Evolutionary conservation across 2,329 filamentous ascomycete species (phyloP).

Genomic region (Fusarium brevicatenulatum): DNA sequence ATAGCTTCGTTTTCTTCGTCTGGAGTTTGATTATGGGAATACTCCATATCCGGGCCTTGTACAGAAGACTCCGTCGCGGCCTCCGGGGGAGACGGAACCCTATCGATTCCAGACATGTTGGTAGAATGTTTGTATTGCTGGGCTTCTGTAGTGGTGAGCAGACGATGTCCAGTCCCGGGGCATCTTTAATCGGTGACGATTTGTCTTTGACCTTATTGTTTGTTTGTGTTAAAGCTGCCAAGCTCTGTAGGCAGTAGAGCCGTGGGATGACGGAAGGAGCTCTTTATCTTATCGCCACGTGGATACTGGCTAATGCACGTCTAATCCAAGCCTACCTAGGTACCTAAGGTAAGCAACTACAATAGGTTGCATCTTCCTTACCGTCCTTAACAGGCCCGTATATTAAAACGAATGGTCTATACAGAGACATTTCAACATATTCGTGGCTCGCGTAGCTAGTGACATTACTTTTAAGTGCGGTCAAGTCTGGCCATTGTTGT

Average conservation of each 20-base stretch:
- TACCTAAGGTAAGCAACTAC: too few relatives aligned
- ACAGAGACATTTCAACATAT: too few relatives aligned
- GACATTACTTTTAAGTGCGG: not conserved
- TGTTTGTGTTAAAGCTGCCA: conserved; percentile 9
- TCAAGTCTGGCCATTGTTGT: not conserved
- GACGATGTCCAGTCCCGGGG: conserved; percentile 29
- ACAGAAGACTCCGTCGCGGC: conserved; percentile 18
- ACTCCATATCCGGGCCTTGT: conserved; percentile 25
- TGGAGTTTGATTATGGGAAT: conserved; percentile 19
- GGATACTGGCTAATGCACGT: conserved; percentile 15
- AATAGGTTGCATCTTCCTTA: too few relatives aligned
- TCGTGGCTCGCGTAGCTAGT: not conserved
- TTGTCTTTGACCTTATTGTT: conserved; percentile 1
- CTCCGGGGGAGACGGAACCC: conserved; percentile 38
- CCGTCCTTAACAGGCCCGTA: too few relatives aligned
- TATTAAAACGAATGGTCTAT: too few relatives aligned
- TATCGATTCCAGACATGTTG: conserved; percentile 42
- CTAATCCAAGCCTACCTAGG: too few relatives aligned
- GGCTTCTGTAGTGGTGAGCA: conserved; percentile 15
- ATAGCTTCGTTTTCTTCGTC: conserved; percentile 21
- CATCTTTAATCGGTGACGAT: conserved; percentile 31
- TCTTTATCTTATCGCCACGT: conserved; percentile 49
- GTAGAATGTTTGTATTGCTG: not conserved
- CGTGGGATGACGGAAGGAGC: conserved; percentile 39
- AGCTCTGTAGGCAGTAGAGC: conserved; percentile 9